These are phyloP conservation scores for Dentipellis sp. DNA, from an alignment of 768 basidiomycete genomes.

Conservation along the genomic window DNA sequence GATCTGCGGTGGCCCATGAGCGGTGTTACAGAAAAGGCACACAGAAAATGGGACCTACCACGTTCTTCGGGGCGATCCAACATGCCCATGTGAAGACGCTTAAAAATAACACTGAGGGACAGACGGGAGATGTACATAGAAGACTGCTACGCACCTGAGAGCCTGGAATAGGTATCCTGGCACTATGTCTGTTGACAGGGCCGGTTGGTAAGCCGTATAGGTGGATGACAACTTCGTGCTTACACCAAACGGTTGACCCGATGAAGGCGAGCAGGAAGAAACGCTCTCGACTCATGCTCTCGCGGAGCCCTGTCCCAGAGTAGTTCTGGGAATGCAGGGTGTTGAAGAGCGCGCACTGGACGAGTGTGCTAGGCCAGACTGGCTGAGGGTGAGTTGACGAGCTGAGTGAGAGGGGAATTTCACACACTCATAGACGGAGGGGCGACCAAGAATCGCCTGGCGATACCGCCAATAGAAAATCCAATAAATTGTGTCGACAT, in stretches of 20 bases:
- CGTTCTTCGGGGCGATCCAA: conserved; percentile 37
- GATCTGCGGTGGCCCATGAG: conserved; percentile 8
- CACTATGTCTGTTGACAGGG: conserved; percentile 26
- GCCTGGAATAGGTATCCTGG: conserved; percentile 33
- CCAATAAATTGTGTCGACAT: conserved; percentile 73
- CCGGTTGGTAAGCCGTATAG: background rate
- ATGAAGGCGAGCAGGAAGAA: conserved; percentile 64
- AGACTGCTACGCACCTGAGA: background rate
- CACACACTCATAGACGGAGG: conserved; percentile 38
- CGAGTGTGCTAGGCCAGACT: conserved; percentile 67
- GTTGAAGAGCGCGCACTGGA: conserved; percentile 66
- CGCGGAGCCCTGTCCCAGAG: conserved; percentile 48
- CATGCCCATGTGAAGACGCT: conserved; percentile 30
- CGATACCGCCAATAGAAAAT: conserved; percentile 71
- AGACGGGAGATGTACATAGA: background rate
- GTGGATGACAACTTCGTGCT: conserved; percentile 22
- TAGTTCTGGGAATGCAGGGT: conserved; percentile 64
- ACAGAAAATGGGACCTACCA: conserved; percentile 6
- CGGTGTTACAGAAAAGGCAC: background rate
- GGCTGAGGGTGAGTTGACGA: background rate
- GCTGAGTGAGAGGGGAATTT: background rate
- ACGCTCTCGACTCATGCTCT: conserved; percentile 59
- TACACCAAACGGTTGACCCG: conserved; percentile 51
- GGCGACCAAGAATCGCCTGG: conserved; percentile 61
- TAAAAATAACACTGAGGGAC: conserved; percentile 20